These are phyloP conservation scores for Quercus wislizeni DNA, from an alignment of 306 rosid species.

Conservation along the genomic window DNA sequence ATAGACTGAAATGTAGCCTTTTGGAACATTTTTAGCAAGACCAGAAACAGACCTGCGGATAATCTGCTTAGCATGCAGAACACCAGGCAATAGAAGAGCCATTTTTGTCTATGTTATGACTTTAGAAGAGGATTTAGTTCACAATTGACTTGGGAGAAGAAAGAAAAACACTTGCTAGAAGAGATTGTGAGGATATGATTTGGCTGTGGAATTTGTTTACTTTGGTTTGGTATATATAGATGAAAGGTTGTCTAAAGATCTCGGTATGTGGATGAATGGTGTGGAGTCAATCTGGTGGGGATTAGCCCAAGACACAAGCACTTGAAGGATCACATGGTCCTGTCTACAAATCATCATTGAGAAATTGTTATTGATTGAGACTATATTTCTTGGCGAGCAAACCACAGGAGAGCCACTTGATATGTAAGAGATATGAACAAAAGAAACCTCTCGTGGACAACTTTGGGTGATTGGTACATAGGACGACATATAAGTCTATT, in stretches of 20 bases:
- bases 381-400: neutral
- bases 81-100: constrained; percentile 36
- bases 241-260: neutral
- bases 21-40: constrained; percentile 28
- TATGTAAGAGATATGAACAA: no score
- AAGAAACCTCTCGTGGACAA: no score
- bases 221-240: neutral
- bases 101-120: constrained; percentile 15
- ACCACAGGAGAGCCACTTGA: neutral
- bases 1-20: constrained; percentile 47
- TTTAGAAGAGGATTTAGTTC: neutral
- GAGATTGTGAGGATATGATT: constrained; percentile 7
- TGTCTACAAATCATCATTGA: neutral
- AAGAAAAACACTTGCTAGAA: neutral
- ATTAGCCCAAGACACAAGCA: neutral
- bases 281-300: neutral
- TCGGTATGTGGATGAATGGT: neutral
- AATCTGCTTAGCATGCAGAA: constrained; percentile 10
- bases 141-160: neutral
- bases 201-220: constrained; percentile 4
- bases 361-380: neutral
- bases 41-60: neutral
- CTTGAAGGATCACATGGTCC: neutral
- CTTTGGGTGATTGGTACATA: no score
- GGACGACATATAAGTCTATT: no score